phyloP scores from a whole-genome alignment of 1,284 basidiomycete species.

The Austroboletus sp. region DNA sequence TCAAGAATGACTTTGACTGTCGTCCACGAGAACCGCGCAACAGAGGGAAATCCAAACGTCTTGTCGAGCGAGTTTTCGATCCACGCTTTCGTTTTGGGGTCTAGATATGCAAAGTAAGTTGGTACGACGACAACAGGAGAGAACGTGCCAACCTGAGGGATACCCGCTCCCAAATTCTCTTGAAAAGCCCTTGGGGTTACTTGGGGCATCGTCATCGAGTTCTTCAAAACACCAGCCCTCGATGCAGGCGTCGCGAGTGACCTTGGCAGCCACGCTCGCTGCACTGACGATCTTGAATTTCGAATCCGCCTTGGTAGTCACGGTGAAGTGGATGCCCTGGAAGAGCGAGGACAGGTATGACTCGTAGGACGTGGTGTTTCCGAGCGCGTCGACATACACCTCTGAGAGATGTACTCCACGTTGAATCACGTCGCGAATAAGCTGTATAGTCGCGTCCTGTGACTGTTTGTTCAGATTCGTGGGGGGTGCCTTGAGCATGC shows the following conservation, averaged over 20 bases:
- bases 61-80: constrained; percentile 72
- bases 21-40: constrained; percentile 93
- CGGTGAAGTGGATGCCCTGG: constrained; percentile 80
- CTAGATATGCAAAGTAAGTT: constrained; percentile 40
- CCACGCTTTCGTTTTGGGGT: constrained; percentile 90
- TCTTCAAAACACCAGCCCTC: constrained; percentile 81
- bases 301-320: constrained; percentile 88
- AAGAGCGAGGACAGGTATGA: constrained; percentile 72
- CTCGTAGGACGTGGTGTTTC: constrained; percentile 81
- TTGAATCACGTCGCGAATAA: constrained; percentile 80
- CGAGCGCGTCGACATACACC: constrained; percentile 95
- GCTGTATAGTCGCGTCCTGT: constrained; percentile 81
- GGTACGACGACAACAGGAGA: background rate
- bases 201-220: constrained; percentile 20
- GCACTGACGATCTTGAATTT: constrained; percentile 96
- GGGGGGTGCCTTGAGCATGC: constrained; percentile 83
- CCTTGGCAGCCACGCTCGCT: constrained; percentile 94
- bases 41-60: constrained; percentile 87
- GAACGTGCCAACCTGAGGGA: constrained; percentile 59
- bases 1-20: constrained; percentile 86
- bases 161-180: constrained; percentile 75
- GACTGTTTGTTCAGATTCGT: constrained; percentile 90
- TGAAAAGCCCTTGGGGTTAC: constrained; percentile 39
- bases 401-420: constrained; percentile 79
- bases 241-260: constrained; percentile 87